A percentile compares a stretch with the other conserved stretches of the same genome.
phyloP scores from a whole-genome alignment of 2,329 filamentous ascomycete genomes.

The Trichoderma citrinoviride region DNA sequence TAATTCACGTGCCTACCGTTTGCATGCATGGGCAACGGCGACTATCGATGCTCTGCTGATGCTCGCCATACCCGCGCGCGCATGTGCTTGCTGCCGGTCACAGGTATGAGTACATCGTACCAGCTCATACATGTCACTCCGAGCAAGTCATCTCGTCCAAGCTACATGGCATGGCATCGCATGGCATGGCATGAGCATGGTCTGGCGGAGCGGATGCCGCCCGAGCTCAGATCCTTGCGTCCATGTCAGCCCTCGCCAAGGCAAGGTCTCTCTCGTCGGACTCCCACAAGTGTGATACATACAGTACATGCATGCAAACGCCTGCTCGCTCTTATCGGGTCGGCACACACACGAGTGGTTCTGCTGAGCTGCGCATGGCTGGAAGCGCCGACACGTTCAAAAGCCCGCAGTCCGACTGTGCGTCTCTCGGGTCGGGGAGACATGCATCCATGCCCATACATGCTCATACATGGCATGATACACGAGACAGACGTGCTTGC shows the following conservation, averaged over 20 bases:
- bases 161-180: constrained; percentile 12
- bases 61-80: constrained; percentile 5
- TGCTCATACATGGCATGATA: neutral
- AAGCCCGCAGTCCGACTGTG: neutral
- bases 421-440: neutral
- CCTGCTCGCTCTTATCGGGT: neutral
- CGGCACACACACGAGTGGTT: neutral
- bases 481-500: neutral
- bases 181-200: neutral
- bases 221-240: constrained; percentile 15
- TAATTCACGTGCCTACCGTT: constrained; percentile 13
- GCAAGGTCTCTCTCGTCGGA: neutral
- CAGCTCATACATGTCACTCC: neutral
- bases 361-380: neutral
- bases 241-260: constrained; percentile 12
- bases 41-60: constrained; percentile 13
- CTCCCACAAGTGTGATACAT: neutral
- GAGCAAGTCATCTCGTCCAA: neutral
- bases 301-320: too few species aligned
- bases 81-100: neutral
- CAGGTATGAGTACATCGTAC: neutral
- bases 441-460: neutral
- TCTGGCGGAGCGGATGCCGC: constrained; percentile 1
- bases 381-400: constrained; percentile 5
- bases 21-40: constrained; percentile 3